Base-by-base conservation (phyloP, 1,139 yeast species). In the Suhomyces terraborum region DNA sequence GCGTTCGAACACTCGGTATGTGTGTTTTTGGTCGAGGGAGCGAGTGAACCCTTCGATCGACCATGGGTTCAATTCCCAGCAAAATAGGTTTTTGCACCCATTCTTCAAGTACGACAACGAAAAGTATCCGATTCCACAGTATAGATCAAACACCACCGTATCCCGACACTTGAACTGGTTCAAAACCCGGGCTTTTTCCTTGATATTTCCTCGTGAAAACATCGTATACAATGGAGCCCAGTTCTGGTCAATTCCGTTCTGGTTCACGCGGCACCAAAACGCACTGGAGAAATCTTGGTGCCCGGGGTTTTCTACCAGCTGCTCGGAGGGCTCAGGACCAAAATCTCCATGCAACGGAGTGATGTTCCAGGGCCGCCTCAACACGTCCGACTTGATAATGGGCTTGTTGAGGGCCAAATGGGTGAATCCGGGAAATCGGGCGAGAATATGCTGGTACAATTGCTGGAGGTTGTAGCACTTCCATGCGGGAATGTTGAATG, bases 51-150 rank as follows among this genome's bases (percentile, higher is more conserved):
- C 96, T 51, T 82, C 80, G 6, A 84, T 75, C 35, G 94, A 84
- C 94, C 93, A 88, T 1, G 89, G 88, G 54, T 88, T 88, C 34
- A 88, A 64, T 50, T 88, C 96, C 88, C 95, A 88, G 55, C 95
- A 82, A 35, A 82, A 73, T 0, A 86, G 64, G 13, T 66, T 64
- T 9, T 46, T 45, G 1, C 87, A 88, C 0, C 75, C 73, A 28
- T 73, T 68, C 36, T 66, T 67, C 35, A 86, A 67, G 54, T 88
- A 88, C 33, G 88, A 75, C 25, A 88, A 64, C 4, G 91, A 77
- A 58, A 88, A 88, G 59, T 88, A 88, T 1, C 96, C 96, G 38
- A 88, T 88, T 0, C 96, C 96, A 22, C 87, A 81, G 57, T 88
- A 88, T 43, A 88, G 56, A 55, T 88, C 96, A 6, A 84, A 67